Evolutionary conservation across 108 stramenopile genomes (phyloP), one percentile per base, ranked within the genome.

Genomic region (Cyclotella baltica): DNA sequence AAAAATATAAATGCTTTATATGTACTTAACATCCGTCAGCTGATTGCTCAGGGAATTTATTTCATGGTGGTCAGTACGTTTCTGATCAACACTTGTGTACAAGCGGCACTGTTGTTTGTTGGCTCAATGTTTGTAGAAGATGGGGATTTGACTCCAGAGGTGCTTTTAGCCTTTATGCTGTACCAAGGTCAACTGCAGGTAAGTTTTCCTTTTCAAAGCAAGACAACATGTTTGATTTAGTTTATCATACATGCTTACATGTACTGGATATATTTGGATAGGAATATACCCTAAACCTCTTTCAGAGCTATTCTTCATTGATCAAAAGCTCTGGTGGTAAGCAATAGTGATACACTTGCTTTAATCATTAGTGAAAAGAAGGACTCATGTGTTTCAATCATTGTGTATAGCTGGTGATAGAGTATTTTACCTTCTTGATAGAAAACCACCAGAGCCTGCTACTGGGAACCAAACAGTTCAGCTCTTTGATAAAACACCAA

Each of bases 81-180:
- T 70, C 76, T 97, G 25, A 90, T 97, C 84, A 95, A 95, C 61
- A 97, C 96, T 27, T 69, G 87, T 65, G 96, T 97, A 22, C 94
- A 95, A 67, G 91, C 88, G 3, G 76, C 88, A 18, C 85, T 97
- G 0, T 67, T 97, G 33, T 64, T 85, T 38, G 65, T 93, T 48
- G 96, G 96, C 22, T 81, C 87, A 8, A 62, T 80, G 18, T 76
- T 97, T 68, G 88, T 95, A 46, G 72, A 87, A 50, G 65, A 84
- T 6, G 86, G 86, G 33, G 62, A 62, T 23, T 51, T 95, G 50
- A 85, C 88, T 20, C 69, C 88, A 8, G 93, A 93, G 53, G 74
- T 93, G 11, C 89, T 98, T n/a, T 73, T 98, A 30, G 93, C 97
- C 20, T 98, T 98, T 77, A 97, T 98, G 96, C 88, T 98, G 38